phyloP scores from a whole-genome alignment of 129 eudicot species.

The Escallonia herrerae region DNA sequence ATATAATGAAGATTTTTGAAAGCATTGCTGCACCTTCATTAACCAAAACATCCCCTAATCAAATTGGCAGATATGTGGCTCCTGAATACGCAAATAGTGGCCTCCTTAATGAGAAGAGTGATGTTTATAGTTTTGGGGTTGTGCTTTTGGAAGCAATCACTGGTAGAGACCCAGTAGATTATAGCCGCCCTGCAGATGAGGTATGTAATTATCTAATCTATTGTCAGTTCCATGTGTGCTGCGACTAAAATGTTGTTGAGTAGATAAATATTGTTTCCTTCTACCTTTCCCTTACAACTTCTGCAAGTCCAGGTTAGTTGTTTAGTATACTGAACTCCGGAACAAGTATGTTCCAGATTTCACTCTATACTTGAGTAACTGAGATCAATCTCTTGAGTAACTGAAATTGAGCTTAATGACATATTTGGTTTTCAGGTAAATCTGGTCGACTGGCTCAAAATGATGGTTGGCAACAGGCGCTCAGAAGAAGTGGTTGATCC shows the following conservation, averaged over 20 bases:
- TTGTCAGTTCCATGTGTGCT: too few relatives aligned
- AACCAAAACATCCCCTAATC: background rate
- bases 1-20: background rate
- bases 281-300: too few relatives aligned
- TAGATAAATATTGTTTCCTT: too few relatives aligned
- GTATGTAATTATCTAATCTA: slow-evolving; percentile 16
- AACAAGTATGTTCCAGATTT: too few relatives aligned
- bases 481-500: slow-evolving; percentile 88
- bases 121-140: slow-evolving; percentile 84
- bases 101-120: slow-evolving; percentile 77
- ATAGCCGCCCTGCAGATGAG: slow-evolving; percentile 79
- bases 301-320: too few relatives aligned
- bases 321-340: too few relatives aligned
- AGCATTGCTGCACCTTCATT: background rate
- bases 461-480: slow-evolving; percentile 75
- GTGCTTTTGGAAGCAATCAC: slow-evolving; percentile 75
- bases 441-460: slow-evolving; percentile 77
- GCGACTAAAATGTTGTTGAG: too few relatives aligned
- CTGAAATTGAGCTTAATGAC: too few relatives aligned
- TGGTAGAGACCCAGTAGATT: slow-evolving; percentile 87
- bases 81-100: slow-evolving; percentile 93
- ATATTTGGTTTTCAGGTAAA: slow-evolving; percentile 37
- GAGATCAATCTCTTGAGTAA: too few relatives aligned
- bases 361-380: too few relatives aligned
- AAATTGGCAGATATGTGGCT: slow-evolving; percentile 60